Conservation (phyloP, 352 stramenopile genomes). For the Hyaloperonospora brassicae region DNA sequence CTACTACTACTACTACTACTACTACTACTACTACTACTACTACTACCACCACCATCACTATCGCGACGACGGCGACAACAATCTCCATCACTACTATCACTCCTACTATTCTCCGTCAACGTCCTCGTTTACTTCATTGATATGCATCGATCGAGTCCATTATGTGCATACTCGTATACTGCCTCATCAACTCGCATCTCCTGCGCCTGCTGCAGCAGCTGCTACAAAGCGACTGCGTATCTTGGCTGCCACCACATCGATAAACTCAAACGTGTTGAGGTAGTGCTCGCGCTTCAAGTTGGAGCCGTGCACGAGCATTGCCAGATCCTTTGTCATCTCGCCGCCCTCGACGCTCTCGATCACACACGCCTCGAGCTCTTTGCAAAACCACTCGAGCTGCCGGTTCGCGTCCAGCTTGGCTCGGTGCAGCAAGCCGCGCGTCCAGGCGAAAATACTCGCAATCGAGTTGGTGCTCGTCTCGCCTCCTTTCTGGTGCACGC, state of each 20-base stretch:
- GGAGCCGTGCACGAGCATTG: constrained; percentile 69
- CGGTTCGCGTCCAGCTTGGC: constrained; percentile 82
- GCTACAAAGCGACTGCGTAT: constrained; percentile 28
- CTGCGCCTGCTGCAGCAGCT: background rate
- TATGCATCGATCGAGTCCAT: background rate
- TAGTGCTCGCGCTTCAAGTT: constrained; percentile 75
- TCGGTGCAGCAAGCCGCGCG: constrained; percentile 69
- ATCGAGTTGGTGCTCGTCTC: constrained; percentile 86
- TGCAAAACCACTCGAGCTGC: constrained; percentile 59
- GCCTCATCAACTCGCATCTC: background rate
- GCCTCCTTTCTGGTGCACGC: constrained; percentile 83
- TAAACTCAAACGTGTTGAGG: constrained; percentile 68
- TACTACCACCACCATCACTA: no score
- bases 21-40: no score
- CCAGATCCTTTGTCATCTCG: constrained; percentile 85
- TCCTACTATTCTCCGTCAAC: no score
- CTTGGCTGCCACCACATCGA: constrained; percentile 48
- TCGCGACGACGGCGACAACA: no score
- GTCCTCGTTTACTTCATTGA: background rate
- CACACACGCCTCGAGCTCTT: constrained; percentile 67
- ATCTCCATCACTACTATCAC: no score
- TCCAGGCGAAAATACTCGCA: constrained; percentile 86
- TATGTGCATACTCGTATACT: background rate
- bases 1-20: no score
- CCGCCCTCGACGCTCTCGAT: constrained; percentile 78